Conservation (phyloP, 257 asterid genomes). For the Perilla frutescens region DNA sequence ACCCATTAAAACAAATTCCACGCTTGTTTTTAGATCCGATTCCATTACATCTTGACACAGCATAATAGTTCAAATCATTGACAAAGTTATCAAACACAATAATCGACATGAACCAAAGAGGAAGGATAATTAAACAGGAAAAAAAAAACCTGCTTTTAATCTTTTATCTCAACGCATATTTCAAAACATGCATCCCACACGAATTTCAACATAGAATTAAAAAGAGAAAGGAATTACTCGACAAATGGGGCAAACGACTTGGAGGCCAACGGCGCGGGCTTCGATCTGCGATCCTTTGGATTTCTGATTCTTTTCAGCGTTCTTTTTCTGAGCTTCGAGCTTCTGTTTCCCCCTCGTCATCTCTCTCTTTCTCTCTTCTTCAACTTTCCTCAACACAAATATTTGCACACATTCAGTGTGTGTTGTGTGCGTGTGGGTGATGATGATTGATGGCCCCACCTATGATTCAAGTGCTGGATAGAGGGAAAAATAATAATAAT, state of each 20-base stretch:
- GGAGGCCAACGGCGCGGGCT: constrained; percentile 92
- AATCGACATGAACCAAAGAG: background rate
- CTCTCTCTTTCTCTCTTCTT: constrained; percentile 17
- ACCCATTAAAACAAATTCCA: background rate
- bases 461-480: background rate
- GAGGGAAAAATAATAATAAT: too few relatives aligned
- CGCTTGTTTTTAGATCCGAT: background rate
- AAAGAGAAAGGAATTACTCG: constrained; percentile 50
- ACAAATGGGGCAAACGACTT: constrained; percentile 80
- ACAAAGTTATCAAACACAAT: background rate
- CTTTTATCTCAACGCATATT: background rate
- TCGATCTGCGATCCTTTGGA: constrained; percentile 89
- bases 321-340: constrained; percentile 84
- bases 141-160: background rate
- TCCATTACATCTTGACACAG: background rate
- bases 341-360: constrained; percentile 96
- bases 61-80: background rate
- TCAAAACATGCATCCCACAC: background rate
- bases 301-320: constrained; percentile 83
- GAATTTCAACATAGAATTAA: background rate
- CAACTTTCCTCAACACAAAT: background rate
- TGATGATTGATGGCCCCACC: background rate
- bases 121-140: background rate
- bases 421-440: background rate
- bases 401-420: constrained; percentile 10